Evolutionary conservation across 2,329 filamentous ascomycete species (phyloP), one percentile per base, ranked within the genome.

Genomic region (Neurospora sp.): DNA sequence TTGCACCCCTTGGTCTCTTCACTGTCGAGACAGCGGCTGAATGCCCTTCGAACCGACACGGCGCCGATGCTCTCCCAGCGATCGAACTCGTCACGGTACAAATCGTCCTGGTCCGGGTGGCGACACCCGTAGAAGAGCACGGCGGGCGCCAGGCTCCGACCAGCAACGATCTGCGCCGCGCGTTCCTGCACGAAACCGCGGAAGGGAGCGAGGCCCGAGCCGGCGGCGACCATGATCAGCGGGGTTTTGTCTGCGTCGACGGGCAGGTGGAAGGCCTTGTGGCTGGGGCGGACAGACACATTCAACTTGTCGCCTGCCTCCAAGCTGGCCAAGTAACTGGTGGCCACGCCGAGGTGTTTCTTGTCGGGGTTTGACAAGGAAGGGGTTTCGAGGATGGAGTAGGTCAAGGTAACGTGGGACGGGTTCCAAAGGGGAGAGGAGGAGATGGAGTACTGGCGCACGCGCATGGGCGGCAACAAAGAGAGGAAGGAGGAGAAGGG

Each of bases 391-490:
- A 92, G 83, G 0, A 93, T 84, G 3, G 85, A 84, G 80, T 91
- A 93, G 3, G 90, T 93, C 28, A 36, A 94, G 83, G 89, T 89
- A 68, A 86, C 85, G 70, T 83, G 82, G 11, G 80, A 81, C 0
- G 86, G 82, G 72, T 89, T 84, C 72, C 81, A 82, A 0, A 92
- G 82, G 0, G 91, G 90, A 0, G 91, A 92, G 0, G 91, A 93
- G 0, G 91, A 93, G 76, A 94, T 93, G 39, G 89, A 92, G 74
- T 93, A 93, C 78, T 92, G 90, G n/a, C 91, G 86, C 46, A 92
- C 84, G 38, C 91, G 88, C 89, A 96, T 92, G 0, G 91, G 90
- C 1, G 91, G 90, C 0, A 93, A 85, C 84, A 93, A 90, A 40
- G 84, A 83, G 8, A 96, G 83, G 81, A 91, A 95, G 19, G 86